Percentiles rank a stretch among this genome's conserved stretches.
Evolutionary conservation across 192 early-diverging fungal genomes (phyloP).

Genomic region (Paraglomus occultum): DNA sequence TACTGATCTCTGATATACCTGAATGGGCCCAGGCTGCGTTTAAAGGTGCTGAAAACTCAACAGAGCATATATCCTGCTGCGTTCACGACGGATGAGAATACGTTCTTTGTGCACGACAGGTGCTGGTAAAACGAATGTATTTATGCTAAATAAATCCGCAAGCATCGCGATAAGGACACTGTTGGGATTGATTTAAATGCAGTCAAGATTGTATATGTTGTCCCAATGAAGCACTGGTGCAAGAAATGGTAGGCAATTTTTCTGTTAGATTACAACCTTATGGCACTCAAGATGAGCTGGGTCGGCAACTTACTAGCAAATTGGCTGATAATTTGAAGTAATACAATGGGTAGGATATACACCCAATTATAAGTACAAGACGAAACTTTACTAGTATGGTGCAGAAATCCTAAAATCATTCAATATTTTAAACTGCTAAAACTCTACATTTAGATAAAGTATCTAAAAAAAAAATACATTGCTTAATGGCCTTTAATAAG

Average conservation of each 20-base stretch:
- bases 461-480: too few species aligned
- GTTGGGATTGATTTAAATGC: conserved; percentile 70
- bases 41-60: conserved; percentile 69
- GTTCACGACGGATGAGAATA: conserved; percentile 85
- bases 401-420: too few species aligned
- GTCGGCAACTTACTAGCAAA: conserved; percentile 84
- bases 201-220: conserved; percentile 99
- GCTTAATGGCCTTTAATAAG: too few species aligned
- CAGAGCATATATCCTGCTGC: conserved; percentile 84
- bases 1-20: conserved; percentile 68
- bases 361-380: too few species aligned
- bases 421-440: too few species aligned
- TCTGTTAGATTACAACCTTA: conserved; percentile 67
- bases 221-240: conserved; percentile 99
- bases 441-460: too few species aligned
- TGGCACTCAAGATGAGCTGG: conserved; percentile 89
- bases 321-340: conserved; percentile 93
- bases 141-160: conserved; percentile 88
- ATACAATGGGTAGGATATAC: conserved; percentile 95
- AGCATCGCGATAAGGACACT: conserved; percentile 70
- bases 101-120: conserved; percentile 97
- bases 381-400: too few species aligned
- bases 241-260: conserved; percentile 96
- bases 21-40: conserved; percentile 82
- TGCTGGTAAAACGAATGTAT: conserved; percentile 98